Conservation (phyloP, 1,139 yeast species). For the Debaryomyces robertsiae region DNA sequence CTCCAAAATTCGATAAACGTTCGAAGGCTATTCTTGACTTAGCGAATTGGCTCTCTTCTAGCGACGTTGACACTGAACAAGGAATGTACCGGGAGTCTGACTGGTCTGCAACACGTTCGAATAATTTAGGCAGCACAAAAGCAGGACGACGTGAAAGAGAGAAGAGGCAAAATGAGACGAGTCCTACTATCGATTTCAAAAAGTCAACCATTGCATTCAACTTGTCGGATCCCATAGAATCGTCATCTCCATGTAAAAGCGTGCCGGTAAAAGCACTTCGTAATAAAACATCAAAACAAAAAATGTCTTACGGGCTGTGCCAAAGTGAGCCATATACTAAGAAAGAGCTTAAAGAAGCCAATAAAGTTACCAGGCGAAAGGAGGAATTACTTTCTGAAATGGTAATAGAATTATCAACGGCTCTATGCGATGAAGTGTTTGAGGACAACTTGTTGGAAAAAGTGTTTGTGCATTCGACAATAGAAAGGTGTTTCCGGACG, state of each 20-base stretch:
- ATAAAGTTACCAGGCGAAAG: slow-evolving; percentile 49
- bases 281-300: slow-evolving; percentile 12
- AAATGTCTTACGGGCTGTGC: background rate
- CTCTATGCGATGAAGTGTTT: slow-evolving; percentile 13
- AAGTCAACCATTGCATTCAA: background rate
- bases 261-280: slow-evolving; percentile 7
- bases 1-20: background rate
- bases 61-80: slow-evolving; percentile 22
- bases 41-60: slow-evolving; percentile 30
- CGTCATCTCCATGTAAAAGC: slow-evolving; percentile 3
- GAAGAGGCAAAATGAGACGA: background rate
- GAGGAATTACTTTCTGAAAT: slow-evolving; percentile 55
- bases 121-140: too few species aligned
- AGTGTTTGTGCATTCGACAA: slow-evolving; percentile 16
- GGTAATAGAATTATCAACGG: slow-evolving; percentile 36
- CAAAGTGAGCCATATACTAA: slow-evolving; percentile 18
- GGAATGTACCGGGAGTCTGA: too few species aligned
- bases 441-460: slow-evolving; percentile 17
- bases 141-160: too few species aligned
- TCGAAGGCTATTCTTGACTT: slow-evolving; percentile 20
- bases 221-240: slow-evolving; percentile 13
- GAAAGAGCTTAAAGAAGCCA: slow-evolving; percentile 50
- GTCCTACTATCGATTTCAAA: background rate
- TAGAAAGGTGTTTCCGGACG: slow-evolving; percentile 14
- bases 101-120: too few species aligned